Percentiles rank a stretch among this genome's conserved stretches.
Conservation (phyloP, 2,329 filamentous ascomycete species). For the Pseudogymnoascus sp. region DNA sequence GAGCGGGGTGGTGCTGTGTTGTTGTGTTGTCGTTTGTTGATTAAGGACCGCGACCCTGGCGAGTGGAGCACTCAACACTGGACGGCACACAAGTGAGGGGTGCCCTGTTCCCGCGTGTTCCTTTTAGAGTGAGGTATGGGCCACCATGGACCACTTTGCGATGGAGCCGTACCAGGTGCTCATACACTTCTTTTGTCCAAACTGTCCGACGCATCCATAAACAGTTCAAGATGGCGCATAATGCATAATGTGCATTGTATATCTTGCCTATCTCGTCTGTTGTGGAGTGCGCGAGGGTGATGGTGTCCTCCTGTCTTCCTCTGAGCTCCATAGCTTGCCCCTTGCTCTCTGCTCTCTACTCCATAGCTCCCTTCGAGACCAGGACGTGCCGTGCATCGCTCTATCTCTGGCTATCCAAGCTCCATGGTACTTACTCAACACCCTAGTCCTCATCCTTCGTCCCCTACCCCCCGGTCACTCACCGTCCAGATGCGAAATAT, state of each 20-base stretch:
- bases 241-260: not conserved
- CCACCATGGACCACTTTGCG: not conserved
- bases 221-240: not conserved
- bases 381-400: not conserved
- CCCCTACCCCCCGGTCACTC: not conserved
- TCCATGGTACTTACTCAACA: not conserved
- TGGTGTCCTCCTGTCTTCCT: not conserved
- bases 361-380: not conserved
- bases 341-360: not conserved
- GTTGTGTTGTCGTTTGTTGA: not conserved
- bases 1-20: not conserved
- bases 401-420: slow-evolving; percentile 5
- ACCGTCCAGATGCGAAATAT: not conserved
- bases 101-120: slow-evolving; percentile 6
- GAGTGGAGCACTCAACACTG: not conserved
- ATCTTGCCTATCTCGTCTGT: not conserved
- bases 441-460: not conserved
- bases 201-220: not conserved
- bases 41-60: slow-evolving; percentile 1
- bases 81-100: slow-evolving; percentile 2
- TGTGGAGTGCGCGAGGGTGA: not conserved
- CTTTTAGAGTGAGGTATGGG: slow-evolving; percentile 7
- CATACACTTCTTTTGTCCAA: not conserved
- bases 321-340: slow-evolving; percentile 6
- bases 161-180: not conserved